A percentile compares a stretch with the other conserved stretches of the same genome.
Evolutionary conservation across 352 stramenopile species (phyloP).

Genomic region (Phytophthora aleatoria): DNA sequence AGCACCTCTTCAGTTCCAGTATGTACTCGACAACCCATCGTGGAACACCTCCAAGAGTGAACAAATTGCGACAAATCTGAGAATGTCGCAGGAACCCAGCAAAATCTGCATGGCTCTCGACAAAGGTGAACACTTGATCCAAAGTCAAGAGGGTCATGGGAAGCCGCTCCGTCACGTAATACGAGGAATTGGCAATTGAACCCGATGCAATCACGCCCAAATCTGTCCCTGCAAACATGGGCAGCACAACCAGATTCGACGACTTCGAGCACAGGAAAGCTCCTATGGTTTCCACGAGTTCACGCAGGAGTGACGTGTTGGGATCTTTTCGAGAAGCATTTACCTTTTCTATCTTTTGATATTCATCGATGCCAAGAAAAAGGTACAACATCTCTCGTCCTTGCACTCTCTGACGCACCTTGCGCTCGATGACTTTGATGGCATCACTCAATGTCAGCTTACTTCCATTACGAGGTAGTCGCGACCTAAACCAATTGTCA

Average conservation of each 20-base stretch:
- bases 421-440: slow-evolving; percentile 13
- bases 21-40: slow-evolving; percentile 20
- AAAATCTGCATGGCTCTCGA: slow-evolving; percentile 18
- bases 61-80: slow-evolving; percentile 11
- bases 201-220: slow-evolving; percentile 8
- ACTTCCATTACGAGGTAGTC: slow-evolving; percentile 16
- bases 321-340: slow-evolving; percentile 3
- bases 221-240: slow-evolving; percentile 24
- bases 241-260: slow-evolving; percentile 14
- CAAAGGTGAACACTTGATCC: slow-evolving; percentile 35
- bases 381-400: slow-evolving; percentile 23
- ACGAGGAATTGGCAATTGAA: slow-evolving; percentile 27
- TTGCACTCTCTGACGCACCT: slow-evolving; percentile 11
- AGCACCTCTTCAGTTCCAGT: not conserved
- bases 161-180: slow-evolving; percentile 26
- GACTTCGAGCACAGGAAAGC: slow-evolving; percentile 2
- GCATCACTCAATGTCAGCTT: not conserved
- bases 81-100: not conserved
- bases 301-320: slow-evolving; percentile 13
- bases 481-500: not conserved
- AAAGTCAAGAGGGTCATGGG: slow-evolving; percentile 34
- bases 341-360: slow-evolving; percentile 36
- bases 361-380: slow-evolving; percentile 43
- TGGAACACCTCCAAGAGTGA: slow-evolving; percentile 17
- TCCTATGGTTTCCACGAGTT: slow-evolving; percentile 10